phyloP scores from a whole-genome alignment of 2,329 filamentous ascomycete species.

The Calonectria honghensis region DNA sequence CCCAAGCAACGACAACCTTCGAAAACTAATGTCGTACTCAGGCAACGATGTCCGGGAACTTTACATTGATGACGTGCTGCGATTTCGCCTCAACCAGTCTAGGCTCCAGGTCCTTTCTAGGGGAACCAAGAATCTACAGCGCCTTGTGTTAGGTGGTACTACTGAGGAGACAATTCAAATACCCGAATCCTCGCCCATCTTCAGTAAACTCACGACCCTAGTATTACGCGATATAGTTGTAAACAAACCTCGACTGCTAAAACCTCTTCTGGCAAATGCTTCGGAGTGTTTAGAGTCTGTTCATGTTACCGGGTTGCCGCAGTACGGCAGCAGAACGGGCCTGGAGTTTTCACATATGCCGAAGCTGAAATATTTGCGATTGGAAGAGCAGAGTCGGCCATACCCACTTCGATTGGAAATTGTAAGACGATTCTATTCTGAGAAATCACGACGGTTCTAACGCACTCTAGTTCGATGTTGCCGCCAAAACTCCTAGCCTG shows the following conservation, averaged over 20 bases:
- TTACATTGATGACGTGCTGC: constrained; percentile 51
- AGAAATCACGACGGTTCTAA: constrained; percentile 37
- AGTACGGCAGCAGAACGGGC: constrained; percentile 31
- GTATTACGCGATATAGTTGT: constrained; percentile 49
- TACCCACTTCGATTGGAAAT: constrained; percentile 45
- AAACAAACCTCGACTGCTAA: constrained; percentile 42
- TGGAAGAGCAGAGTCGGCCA: constrained; percentile 51
- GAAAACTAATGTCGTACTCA: constrained; percentile 58
- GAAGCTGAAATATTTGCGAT: constrained; percentile 55
- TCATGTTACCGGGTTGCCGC: constrained; percentile 51
- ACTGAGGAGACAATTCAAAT: constrained; percentile 52
- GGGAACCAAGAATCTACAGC: constrained; percentile 54
- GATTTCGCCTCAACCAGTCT: constrained; percentile 56
- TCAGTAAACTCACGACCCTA: constrained; percentile 50
- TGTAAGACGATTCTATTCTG: constrained; percentile 40
- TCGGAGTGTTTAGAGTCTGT: constrained; percentile 51
- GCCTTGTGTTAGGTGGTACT: constrained; percentile 47
- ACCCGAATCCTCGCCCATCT: constrained; percentile 34
- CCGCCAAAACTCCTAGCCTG: constrained; percentile 54
- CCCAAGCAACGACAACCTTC: constrained; percentile 52
- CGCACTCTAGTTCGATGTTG: constrained; percentile 51
- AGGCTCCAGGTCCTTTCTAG: constrained; percentile 55
- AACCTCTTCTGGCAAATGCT: constrained; percentile 48
- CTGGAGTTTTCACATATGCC: constrained; percentile 52
- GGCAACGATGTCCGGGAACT: constrained; percentile 57